Percentiles rank a stretch among this genome's conserved stretches.
These are phyloP conservation scores for Trichosanthes cucumerina DNA, from an alignment of 306 rosid species.

Conservation along the genomic window DNA sequence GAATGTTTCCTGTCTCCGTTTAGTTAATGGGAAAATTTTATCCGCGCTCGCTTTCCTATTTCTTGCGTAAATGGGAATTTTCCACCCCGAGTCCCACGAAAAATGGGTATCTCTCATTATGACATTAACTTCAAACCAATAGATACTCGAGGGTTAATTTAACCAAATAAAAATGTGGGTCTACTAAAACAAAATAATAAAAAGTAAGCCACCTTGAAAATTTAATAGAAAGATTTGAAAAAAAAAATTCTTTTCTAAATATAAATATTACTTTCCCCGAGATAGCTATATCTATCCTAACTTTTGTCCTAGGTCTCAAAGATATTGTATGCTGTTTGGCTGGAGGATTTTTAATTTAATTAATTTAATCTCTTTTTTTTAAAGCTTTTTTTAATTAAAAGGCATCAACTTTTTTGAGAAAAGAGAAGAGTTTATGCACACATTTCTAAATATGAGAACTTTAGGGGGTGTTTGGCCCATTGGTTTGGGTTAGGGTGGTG, in stretches of 20 bases:
- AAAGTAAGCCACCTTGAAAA: background rate
- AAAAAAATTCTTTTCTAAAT: background rate
- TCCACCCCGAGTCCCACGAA: too few relatives aligned
- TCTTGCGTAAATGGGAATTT: too few relatives aligned
- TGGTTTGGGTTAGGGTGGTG: too few relatives aligned
- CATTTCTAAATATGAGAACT: background rate
- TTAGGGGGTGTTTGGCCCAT: too few relatives aligned
- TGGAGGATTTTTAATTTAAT: background rate
- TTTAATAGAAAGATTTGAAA: background rate
- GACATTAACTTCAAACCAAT: background rate
- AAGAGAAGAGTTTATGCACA: background rate
- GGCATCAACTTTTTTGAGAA: background rate
- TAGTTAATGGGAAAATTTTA: too few relatives aligned
- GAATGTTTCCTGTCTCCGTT: too few relatives aligned
- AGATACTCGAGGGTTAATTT: background rate
- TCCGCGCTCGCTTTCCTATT: too few relatives aligned
- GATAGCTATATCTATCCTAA: background rate
- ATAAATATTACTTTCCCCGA: background rate
- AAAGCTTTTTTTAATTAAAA: background rate
- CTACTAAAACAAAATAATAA: background rate
- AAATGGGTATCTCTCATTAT: too few relatives aligned
- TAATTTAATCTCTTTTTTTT: background rate
- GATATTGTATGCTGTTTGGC: background rate
- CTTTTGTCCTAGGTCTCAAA: background rate
- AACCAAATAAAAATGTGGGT: background rate